These are phyloP conservation scores for Spathaspora sp. DNA, from an alignment of 805 yeast genomes.

Conservation along the genomic window DNA sequence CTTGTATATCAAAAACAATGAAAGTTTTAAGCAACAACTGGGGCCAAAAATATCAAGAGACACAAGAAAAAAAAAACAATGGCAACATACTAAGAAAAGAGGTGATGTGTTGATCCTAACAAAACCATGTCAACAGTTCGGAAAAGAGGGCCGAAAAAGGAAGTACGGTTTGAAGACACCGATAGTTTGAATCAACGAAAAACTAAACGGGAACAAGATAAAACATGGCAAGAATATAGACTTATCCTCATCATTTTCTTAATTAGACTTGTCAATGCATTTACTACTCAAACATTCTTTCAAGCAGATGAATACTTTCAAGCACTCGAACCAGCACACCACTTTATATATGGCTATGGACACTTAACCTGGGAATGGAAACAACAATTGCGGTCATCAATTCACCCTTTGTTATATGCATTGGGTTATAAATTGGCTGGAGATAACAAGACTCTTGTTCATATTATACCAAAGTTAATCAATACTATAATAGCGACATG, in stretches of 20 bases:
- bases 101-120: neutral
- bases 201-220: neutral
- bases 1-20: neutral
- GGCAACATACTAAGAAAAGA: neutral
- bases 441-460: conserved; percentile 31
- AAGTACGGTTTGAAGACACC: neutral
- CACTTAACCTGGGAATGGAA: conserved; percentile 94
- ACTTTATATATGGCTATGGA: conserved; percentile 72
- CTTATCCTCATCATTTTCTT: conserved; percentile 4
- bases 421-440: conserved; percentile 27
- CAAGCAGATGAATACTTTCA: conserved; percentile 98
- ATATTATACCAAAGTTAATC: conserved; percentile 57
- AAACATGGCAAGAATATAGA: neutral
- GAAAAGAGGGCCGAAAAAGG: neutral
- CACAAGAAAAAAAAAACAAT: neutral
- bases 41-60: neutral
- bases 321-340: conserved; percentile 87
- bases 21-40: neutral
- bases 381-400: conserved; percentile 65
- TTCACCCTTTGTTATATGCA: conserved; percentile 75
- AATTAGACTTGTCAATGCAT: conserved; percentile 50
- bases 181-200: neutral
- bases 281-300: conserved; percentile 69
- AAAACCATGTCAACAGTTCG: neutral
- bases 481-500: conserved; percentile 68